Conservation (phyloP, 257 asterid genomes). For the Solanum sparsipilum region DNA sequence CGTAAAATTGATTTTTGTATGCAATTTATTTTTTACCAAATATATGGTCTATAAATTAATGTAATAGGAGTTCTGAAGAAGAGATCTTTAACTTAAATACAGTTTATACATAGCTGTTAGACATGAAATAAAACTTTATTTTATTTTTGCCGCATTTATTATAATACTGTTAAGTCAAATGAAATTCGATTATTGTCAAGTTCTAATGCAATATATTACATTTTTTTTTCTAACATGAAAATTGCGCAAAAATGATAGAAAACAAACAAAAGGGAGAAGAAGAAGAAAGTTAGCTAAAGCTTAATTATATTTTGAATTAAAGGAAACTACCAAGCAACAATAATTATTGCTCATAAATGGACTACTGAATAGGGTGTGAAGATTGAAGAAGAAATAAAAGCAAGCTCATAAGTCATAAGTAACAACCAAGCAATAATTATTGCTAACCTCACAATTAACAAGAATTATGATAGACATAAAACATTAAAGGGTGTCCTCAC, state of each 20-base stretch:
- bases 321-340: background rate
- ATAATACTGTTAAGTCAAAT: background rate
- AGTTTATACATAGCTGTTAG: background rate
- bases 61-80: background rate
- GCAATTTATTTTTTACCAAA: background rate
- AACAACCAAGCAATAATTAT: background rate
- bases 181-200: background rate
- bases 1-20: background rate
- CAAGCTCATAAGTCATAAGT: background rate
- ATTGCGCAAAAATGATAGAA: background rate
- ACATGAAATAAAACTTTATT: background rate
- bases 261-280: background rate
- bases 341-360: background rate
- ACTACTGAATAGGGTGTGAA: background rate
- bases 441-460: background rate
- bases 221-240: background rate
- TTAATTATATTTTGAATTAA: background rate
- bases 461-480: background rate
- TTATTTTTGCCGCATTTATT: background rate
- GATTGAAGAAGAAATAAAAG: background rate
- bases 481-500: background rate
- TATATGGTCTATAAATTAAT: background rate
- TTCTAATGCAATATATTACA: background rate
- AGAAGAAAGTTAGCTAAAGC: background rate
- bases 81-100: background rate